These are phyloP conservation scores for Phlebopus sp. DNA, from an alignment of 1,284 basidiomycete species.

Conservation along the genomic window DNA sequence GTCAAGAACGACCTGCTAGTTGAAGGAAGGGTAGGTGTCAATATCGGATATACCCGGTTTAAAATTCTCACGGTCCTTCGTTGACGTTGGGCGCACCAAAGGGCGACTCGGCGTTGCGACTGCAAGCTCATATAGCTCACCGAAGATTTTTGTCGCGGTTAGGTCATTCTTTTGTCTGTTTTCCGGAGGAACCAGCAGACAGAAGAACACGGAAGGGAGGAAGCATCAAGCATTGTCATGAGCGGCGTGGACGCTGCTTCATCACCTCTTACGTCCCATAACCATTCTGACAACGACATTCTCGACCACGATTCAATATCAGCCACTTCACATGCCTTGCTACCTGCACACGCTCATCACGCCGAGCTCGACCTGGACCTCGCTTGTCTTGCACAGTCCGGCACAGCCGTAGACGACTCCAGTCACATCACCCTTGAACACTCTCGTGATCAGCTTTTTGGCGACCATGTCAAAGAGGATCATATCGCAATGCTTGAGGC, in stretches of 20 bases:
- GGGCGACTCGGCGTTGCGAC: conserved; percentile 22
- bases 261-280: conserved; percentile 30
- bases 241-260: conserved; percentile 30
- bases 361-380: conserved; percentile 28
- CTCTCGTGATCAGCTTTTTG: conserved; percentile 34
- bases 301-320: conserved; percentile 35
- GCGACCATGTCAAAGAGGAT: conserved; percentile 32
- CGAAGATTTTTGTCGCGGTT: conserved; percentile 4
- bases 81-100: conserved; percentile 25
- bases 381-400: conserved; percentile 28
- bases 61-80: conserved; percentile 24
- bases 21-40: background rate
- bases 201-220: conserved; percentile 22
- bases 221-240: conserved; percentile 28
- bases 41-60: background rate
- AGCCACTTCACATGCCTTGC: conserved; percentile 27
- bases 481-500: conserved; percentile 35
- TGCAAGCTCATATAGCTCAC: conserved; percentile 16
- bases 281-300: conserved; percentile 27
- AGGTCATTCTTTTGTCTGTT: conserved; percentile 1
- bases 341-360: conserved; percentile 29
- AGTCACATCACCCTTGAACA: conserved; percentile 30
- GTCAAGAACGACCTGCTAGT: background rate
- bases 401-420: conserved; percentile 25
- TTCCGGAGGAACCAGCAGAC: conserved; percentile 22